Base-by-base conservation (phyloP, 1,284 basidiomycete species). In the Leucoagaricus sp. region DNA sequence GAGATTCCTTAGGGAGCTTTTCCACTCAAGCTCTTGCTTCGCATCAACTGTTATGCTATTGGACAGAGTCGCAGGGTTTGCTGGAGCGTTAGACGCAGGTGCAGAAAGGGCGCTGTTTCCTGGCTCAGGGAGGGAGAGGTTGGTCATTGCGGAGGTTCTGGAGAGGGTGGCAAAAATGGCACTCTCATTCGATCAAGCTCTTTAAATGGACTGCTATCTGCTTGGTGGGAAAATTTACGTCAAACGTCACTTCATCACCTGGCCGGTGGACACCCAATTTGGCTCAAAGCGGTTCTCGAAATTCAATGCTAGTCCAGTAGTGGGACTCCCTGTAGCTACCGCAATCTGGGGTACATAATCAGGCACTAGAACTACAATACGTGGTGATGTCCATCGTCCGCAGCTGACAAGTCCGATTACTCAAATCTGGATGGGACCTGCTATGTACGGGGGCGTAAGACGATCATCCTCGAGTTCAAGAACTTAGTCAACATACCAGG, bases 11-110 rank as follows among this genome's bases (percentile, higher is more conserved):
- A 56, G 40, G 5, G 55, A 46, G 1, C 17, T 40, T 21, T 57
- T 51, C 49, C 49, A 57, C 15, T 57, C 55, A 15, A 38, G 17
- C 25, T 57, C 55, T 26, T 51, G 55, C 21, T 51, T 19, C 21
- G 42, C 13, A 46, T 45, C 19, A 19, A 17, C 42, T 15, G 21
- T 6, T 2, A 34, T 7, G 17, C 15, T 19, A n/a, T 21, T 4
- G 21, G 47, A 19, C 21, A 48, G 25, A 15, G 21, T 10, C 21
- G 34, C 5, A 12, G 21, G 41, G 28, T 41, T 12, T 6, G 26
- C 15, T 2, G 7, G 41, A 5, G 42, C 13, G 4, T 47, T 26
- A 19, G n/a, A 34, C 21, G 34, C 26, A 4, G 2, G 13, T 3
- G 10, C 23, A 52, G 17, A 2, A 10, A 15, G 19, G 21, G 25